These are phyloP conservation scores for Cunninghamia lanceolata DNA, from an alignment of 75 land plant genomes.

Conservation along the genomic window DNA sequence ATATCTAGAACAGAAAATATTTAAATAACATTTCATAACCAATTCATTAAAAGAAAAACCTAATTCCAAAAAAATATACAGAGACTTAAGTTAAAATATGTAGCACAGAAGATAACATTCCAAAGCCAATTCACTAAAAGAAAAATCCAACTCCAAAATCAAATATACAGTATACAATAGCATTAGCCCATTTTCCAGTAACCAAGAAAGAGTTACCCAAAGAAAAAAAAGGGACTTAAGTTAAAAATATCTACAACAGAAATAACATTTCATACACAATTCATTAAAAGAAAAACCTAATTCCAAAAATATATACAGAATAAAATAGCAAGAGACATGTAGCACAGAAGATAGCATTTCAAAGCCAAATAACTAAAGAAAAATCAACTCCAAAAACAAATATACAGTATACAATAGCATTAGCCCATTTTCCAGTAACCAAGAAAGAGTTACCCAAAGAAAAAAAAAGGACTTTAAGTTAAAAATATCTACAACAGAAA, in stretches of 20 bases:
- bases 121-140: neutral
- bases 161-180: neutral
- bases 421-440: neutral
- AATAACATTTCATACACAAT: neutral
- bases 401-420: neutral
- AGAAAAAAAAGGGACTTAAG: no score
- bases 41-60: neutral
- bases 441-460: no score
- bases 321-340: neutral
- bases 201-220: no score
- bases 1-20: no score
- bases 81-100: no score
- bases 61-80: no score
- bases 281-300: neutral
- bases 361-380: neutral
- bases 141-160: neutral
- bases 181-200: neutral
- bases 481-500: neutral
- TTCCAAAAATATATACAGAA: no score
- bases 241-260: neutral
- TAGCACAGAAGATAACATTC: no score
- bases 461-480: no score
- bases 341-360: no score
- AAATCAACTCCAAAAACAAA: neutral
- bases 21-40: neutral